Base-by-base conservation (phyloP, 1,139 yeast genomes). In the Zygotorulaspora mrakii region DNA sequence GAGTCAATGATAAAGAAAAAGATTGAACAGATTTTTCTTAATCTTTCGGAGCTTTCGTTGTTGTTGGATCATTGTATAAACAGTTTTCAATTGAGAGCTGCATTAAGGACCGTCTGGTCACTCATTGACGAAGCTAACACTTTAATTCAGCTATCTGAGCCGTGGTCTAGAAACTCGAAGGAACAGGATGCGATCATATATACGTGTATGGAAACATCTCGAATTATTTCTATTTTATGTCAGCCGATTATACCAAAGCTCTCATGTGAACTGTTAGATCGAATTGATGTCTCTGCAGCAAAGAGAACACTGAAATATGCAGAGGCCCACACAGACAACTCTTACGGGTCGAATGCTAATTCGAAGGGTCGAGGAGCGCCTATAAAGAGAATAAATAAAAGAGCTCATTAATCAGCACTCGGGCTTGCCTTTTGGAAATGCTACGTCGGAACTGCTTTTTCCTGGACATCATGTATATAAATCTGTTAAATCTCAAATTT, bases 171-270 rank as follows among this genome's bases (percentile, higher is more conserved):
- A 4, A 54, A 53, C 0, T 53, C 48, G 9, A 48, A 47, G 2
- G 55, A 64, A 11, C 79, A 73, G 47, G 78, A 76, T 55, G 65
- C 70, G 35, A 72, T 78, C 10, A 76, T 88, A 1, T 78, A 73
- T 46, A 59, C 76, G 17, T 83, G 86, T 1, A 74, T 85, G 9
- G 97, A 91, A 53, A 72, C 79, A 1, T 71, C 80, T 11, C 71
- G 98, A 45, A 73, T 86, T 0, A 59, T 76, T 11, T 72, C 91
- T 0, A 77, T 91, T 9, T 58, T 85, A 27, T 69, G 84, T 18
- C 76, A 73, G 43, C 87, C 96, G 1, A 69, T 89, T 18, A 76
- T 85, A 34, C 97, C 97, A 0, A 64, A 66, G 2, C 67, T 86
- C 35, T 64, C 95, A 0, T 48, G 54, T 0, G 63, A 65, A 20